Evolutionary conservation across 441 rosid species (phyloP).

Genomic region (Gossypium schwendimanii): DNA sequence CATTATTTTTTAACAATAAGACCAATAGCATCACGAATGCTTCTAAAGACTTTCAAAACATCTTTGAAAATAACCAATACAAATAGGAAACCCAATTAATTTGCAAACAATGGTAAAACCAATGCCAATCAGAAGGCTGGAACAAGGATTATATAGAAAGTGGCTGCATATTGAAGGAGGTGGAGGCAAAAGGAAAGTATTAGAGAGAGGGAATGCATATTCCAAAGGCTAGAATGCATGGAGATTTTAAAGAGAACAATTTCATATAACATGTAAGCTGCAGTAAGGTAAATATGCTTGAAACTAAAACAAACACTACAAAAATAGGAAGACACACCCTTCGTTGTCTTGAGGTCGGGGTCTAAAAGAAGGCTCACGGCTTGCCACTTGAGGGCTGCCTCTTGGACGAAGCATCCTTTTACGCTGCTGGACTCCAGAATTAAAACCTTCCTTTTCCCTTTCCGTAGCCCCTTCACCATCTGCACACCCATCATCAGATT

Average conservation of each 20-base stretch:
- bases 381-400: slow-evolving; percentile 78
- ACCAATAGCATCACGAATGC: neutral
- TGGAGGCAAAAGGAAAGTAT: neutral
- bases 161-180: neutral
- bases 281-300: slow-evolving; percentile 8
- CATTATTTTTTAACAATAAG: neutral
- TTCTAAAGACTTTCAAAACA: neutral
- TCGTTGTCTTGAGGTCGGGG: slow-evolving; percentile 71
- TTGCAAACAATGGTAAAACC: neutral
- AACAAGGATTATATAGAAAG: neutral
- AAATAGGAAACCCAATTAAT: neutral
- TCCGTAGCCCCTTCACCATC: slow-evolving; percentile 71
- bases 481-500: slow-evolving; percentile 78
- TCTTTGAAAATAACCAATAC: neutral
- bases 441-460: slow-evolving; percentile 68
- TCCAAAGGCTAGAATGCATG: neutral
- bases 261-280: slow-evolving; percentile 3
- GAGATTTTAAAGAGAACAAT: neutral
- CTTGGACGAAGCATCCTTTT: slow-evolving; percentile 93
- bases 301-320: slow-evolving; percentile 12
- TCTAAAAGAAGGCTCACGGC: slow-evolving; percentile 58
- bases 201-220: neutral
- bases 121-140: neutral
- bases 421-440: slow-evolving; percentile 81
- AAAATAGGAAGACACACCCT: slow-evolving; percentile 53